Evolutionary conservation across 2,329 filamentous ascomycete species (phyloP).

Genomic region (Ophiocordyceps camponoti-leonardi): DNA sequence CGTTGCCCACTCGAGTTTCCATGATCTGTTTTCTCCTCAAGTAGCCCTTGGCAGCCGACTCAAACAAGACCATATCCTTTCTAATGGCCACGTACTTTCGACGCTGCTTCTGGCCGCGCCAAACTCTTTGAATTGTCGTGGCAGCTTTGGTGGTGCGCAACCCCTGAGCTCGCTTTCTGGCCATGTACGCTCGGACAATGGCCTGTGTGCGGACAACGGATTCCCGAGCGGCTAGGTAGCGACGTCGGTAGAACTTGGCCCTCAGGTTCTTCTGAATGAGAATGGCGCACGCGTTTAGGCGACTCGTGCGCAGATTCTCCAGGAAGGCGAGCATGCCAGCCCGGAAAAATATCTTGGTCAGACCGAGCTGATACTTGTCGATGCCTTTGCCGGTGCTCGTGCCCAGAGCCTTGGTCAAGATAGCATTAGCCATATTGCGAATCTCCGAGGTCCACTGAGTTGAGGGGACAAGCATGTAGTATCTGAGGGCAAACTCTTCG

Average conservation of each 20-base stretch:
- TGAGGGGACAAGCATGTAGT: slow-evolving; percentile 95
- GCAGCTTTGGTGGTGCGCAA: slow-evolving; percentile 71
- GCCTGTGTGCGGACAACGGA: slow-evolving; percentile 71
- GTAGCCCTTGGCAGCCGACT: slow-evolving; percentile 83
- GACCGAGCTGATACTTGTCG: slow-evolving; percentile 93
- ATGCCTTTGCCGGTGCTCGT: slow-evolving; percentile 54
- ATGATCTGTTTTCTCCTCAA: slow-evolving; percentile 80
- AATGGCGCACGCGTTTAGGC: slow-evolving; percentile 83
- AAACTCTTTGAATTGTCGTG: slow-evolving; percentile 87
- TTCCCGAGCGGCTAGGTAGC: slow-evolving; percentile 72
- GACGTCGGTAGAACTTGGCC: slow-evolving; percentile 86
- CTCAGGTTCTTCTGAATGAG: slow-evolving; percentile 98
- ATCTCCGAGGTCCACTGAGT: slow-evolving; percentile 86
- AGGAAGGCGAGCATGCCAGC: slow-evolving; percentile 97
- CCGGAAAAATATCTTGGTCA: slow-evolving; percentile 98
- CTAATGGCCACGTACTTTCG: slow-evolving; percentile 65
- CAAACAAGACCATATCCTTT: slow-evolving; percentile 70
- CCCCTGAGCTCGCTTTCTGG: slow-evolving; percentile 63
- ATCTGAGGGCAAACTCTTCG: slow-evolving; percentile 90
- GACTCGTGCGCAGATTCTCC: slow-evolving; percentile 79
- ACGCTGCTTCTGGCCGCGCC: slow-evolving; percentile 82
- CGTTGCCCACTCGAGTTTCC: slow-evolving; percentile 86
- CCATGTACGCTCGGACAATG: slow-evolving; percentile 57
- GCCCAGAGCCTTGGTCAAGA: slow-evolving; percentile 74
- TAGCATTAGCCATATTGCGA: slow-evolving; percentile 81